These are phyloP conservation scores for Fermentozyma sake DNA, from an alignment of 1,139 yeast species.

Conservation along the genomic window DNA sequence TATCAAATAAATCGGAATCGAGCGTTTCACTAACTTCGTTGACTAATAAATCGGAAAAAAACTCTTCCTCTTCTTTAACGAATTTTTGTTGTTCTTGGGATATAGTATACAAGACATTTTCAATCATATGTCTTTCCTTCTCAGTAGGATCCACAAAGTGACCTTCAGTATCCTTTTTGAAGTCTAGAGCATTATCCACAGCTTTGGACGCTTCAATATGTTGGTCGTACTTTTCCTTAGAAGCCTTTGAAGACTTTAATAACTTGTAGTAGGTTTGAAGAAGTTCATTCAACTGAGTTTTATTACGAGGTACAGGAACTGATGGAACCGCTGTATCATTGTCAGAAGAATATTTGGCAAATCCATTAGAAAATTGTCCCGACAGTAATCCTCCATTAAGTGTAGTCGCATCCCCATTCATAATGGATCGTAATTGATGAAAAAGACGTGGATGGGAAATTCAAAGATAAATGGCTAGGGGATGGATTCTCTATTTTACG, in stretches of 20 bases:
- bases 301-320: too few relatives aligned
- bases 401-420: too few relatives aligned
- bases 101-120: conserved; percentile 27
- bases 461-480: too few relatives aligned
- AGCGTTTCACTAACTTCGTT: conserved; percentile 10
- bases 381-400: too few relatives aligned
- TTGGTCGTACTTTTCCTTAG: conserved; percentile 15
- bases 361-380: too few relatives aligned
- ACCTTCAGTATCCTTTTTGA: too few relatives aligned
- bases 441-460: too few relatives aligned
- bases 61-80: conserved; percentile 19
- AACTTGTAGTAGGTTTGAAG: conserved; percentile 30
- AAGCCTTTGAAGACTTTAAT: conserved; percentile 8
- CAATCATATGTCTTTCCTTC: conserved; percentile 25
- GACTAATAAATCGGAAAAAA: conserved; percentile 14
- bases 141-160: conserved; percentile 5
- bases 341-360: too few relatives aligned
- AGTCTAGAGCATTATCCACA: too few relatives aligned
- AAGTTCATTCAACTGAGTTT: conserved; percentile 23
- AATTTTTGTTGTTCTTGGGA: conserved; percentile 25
- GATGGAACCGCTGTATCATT: too few relatives aligned
- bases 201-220: conserved; percentile 13
- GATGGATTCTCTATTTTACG: too few relatives aligned
- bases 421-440: too few relatives aligned
- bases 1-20: conserved; percentile 52